Conservation (phyloP, 495 filamentous ascomycete genomes). For the Aspergillus mulundensis region DNA sequence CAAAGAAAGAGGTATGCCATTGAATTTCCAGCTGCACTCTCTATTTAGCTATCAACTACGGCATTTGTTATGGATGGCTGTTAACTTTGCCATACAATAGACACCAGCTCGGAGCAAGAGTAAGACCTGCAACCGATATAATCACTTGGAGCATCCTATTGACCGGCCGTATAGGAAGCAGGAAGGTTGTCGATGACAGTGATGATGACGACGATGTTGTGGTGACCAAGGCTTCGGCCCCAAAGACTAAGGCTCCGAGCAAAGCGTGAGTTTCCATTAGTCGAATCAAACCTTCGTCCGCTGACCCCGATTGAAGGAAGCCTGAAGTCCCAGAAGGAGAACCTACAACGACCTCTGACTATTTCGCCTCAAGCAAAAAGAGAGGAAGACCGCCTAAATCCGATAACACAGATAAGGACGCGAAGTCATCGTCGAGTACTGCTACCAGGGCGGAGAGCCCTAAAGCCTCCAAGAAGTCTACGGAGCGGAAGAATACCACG, state of each 20-base stretch:
- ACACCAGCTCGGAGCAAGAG: constrained; percentile 37
- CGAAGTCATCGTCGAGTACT: constrained; percentile 16
- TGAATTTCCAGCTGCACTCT: not conserved
- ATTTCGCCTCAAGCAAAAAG: constrained; percentile 59
- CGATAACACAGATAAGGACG: constrained; percentile 11
- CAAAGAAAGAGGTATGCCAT: constrained; percentile 38
- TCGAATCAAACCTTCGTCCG: not conserved
- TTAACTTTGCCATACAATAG: constrained; percentile 17
- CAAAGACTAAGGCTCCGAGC: constrained; percentile 42
- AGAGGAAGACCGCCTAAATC: constrained; percentile 33
- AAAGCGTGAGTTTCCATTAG: constrained; percentile 30
- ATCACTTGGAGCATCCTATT: not conserved
- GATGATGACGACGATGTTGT: constrained; percentile 55
- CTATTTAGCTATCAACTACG: not conserved
- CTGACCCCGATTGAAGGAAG: constrained; percentile 31
- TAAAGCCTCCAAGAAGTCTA: constrained; percentile 23
- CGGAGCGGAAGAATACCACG: constrained; percentile 13
- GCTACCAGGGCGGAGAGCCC: constrained; percentile 23
- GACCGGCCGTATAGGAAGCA: constrained; percentile 44
- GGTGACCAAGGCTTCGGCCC: constrained; percentile 33
- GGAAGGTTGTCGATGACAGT: constrained; percentile 73
- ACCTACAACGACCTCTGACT: constrained; percentile 55
- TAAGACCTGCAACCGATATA: constrained; percentile 19
- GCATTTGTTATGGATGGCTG: not conserved
- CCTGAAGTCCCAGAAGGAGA: constrained; percentile 45